Evolutionary conservation across 2,329 filamentous ascomycete species (phyloP), one percentile per base, ranked within the genome.

Genomic region (Aspergillus sojae): DNA sequence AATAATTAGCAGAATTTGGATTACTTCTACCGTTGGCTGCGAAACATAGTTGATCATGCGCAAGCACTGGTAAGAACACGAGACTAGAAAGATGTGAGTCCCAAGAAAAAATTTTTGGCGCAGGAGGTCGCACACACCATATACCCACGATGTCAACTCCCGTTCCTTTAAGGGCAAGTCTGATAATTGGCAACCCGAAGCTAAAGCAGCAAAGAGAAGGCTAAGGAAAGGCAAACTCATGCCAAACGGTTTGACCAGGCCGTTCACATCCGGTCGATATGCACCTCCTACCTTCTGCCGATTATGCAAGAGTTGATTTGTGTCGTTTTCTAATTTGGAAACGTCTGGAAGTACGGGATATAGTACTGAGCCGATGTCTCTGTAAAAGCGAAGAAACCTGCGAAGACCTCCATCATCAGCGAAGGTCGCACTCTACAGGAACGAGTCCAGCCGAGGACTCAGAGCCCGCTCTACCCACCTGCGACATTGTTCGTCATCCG

Each of bases 21-120:
- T 87, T 57, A 83, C 85, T 67, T 88, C 85, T 39, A 88, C 73
- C 16, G 83, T 85, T 34, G 86, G 84, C 67, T 87, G 84, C 2
- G 87, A 87, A 9, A 89, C 77, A 77, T 88, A 89, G 68, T 89
- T 89, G 58, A 86, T 84, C 75, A 88, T 86, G 10, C 87, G 84
- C 46, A 89, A 75, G 70, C 86, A 88, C 72, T 89, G 87, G 68
- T 89, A 88, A 59, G 85, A 85, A 75, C 87, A 89, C 70, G 87
- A 89, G 11, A 88, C 84, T 85, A 55, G 62, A 39, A 32, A 36
- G 53, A 54, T 66, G 78, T 67, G 75, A 73, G 53, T 30, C 54
- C 65, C 53, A 68, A 64, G 5, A 36, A 36, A 21, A 21, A 21
- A 1, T 21, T 21, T 21, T 21, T 21, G 21, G 21, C 21, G 21